A percentile compares a stretch with the other conserved stretches of the same genome.
These are phyloP conservation scores for Alternaria infectoria DNA, from an alignment of 2,329 filamentous ascomycete genomes.

Conservation along the genomic window DNA sequence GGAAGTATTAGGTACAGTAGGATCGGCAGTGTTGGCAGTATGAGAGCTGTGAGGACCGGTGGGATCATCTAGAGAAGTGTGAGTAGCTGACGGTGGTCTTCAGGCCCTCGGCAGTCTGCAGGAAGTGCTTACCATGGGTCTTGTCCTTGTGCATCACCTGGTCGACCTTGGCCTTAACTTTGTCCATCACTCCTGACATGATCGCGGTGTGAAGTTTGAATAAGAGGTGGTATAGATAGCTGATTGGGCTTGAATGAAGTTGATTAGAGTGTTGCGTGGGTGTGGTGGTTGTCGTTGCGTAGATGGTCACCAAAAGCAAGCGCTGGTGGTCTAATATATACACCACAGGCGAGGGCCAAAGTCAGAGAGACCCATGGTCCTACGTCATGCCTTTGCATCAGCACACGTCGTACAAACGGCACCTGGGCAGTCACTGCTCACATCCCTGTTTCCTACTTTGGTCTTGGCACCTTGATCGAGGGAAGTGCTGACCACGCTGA, in stretches of 20 bases:
- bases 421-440: neutral
- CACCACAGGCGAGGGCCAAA: conserved; percentile 7
- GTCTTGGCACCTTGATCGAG: neutral
- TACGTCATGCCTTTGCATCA: conserved; percentile 32
- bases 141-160: conserved; percentile 46
- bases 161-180: conserved; percentile 49
- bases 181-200: conserved; percentile 42
- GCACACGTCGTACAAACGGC: conserved; percentile 26
- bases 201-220: conserved; percentile 17
- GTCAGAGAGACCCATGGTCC: conserved; percentile 15
- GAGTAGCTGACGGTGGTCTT: neutral
- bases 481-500: neutral
- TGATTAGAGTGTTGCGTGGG: neutral
- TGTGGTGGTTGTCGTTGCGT: conserved; percentile 4
- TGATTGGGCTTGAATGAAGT: neutral
- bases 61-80: conserved; percentile 27
- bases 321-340: conserved; percentile 24
- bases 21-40: conserved; percentile 32
- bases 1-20: conserved; percentile 8
- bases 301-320: conserved; percentile 13
- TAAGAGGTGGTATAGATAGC: neutral
- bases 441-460: conserved; percentile 25
- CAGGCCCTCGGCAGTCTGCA: neutral
- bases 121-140: conserved; percentile 22
- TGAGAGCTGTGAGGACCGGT: conserved; percentile 39